Evolutionary conservation across 2,329 filamentous ascomycete species (phyloP).

Genomic region (Paracoccidioides lutzii): DNA sequence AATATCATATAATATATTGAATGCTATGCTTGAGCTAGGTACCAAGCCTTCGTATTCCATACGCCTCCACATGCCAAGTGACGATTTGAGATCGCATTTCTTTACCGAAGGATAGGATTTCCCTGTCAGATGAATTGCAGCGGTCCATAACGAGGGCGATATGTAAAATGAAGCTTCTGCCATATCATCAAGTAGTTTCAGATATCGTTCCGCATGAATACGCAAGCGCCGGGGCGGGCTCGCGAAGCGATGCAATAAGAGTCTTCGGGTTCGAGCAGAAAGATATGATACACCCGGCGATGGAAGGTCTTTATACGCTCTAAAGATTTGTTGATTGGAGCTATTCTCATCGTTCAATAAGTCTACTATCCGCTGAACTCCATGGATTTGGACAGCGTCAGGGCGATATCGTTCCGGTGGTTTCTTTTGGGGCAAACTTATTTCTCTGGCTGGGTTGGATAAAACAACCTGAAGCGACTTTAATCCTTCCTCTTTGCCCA

Average conservation of each 20-base stretch:
- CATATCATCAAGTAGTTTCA: constrained; percentile 73
- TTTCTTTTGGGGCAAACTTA: constrained; percentile 4
- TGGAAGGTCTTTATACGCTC: constrained; percentile 41
- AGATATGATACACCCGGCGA: constrained; percentile 42
- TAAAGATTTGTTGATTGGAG: constrained; percentile 39
- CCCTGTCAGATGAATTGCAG: constrained; percentile 65
- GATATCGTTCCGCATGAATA: constrained; percentile 60
- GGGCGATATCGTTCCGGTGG: constrained; percentile 5
- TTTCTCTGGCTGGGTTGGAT: constrained; percentile 11
- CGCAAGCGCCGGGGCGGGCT: constrained; percentile 31
- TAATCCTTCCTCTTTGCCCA: constrained; percentile 10
- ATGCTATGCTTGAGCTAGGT: constrained; percentile 61
- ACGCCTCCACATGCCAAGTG: constrained; percentile 69
- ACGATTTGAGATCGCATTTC: constrained; percentile 50
- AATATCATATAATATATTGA: constrained; percentile 84
- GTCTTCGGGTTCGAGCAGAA: constrained; percentile 41
- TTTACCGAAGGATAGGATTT: constrained; percentile 52
- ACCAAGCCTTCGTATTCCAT: constrained; percentile 68
- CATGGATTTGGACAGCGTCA: constrained; percentile 20
- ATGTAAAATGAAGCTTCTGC: constrained; percentile 59
- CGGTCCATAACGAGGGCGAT: constrained; percentile 62
- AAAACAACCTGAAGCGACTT: constrained; percentile 9
- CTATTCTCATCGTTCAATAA: constrained; percentile 33
- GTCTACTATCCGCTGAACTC: constrained; percentile 27
- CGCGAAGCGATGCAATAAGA: constrained; percentile 56